phyloP scores from a whole-genome alignment of 2,329 filamentous ascomycete species.

The Colletotrichum salicis region DNA sequence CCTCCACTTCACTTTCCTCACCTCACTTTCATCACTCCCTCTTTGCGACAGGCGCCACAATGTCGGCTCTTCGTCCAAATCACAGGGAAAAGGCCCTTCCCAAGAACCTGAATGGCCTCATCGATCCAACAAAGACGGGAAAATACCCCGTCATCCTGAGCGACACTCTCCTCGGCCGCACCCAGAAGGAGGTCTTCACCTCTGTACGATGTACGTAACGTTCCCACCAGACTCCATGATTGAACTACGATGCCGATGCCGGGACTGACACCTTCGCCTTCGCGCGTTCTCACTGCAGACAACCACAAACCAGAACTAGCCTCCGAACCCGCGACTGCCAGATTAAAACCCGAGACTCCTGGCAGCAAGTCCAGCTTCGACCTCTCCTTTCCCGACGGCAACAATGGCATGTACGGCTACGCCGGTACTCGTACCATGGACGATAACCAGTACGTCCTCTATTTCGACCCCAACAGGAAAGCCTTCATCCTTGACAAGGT shows the following conservation, averaged over 20 bases:
- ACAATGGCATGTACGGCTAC: conserved; percentile 66
- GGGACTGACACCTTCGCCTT: neutral
- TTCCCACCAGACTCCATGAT: neutral
- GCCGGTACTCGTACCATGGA: conserved; percentile 67
- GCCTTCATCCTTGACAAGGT: conserved; percentile 85
- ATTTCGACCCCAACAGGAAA: conserved; percentile 80
- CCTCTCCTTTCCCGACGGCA: conserved; percentile 64
- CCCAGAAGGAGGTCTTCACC: conserved; percentile 68
- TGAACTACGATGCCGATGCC: neutral
- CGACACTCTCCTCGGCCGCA: conserved; percentile 67
- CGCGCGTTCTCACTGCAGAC: conserved; percentile 53
- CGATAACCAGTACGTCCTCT: conserved; percentile 71
- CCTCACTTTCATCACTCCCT: neutral
- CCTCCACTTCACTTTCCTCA: conserved; percentile 8
- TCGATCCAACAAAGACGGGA: conserved; percentile 69
- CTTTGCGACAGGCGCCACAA: conserved; percentile 23
- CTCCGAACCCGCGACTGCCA: conserved; percentile 59
- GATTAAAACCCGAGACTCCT: conserved; percentile 61
- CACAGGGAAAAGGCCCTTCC: conserved; percentile 35
- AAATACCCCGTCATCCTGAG: conserved; percentile 74
- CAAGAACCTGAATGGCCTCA: conserved; percentile 46
- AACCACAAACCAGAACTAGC: conserved; percentile 70
- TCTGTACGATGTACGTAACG: conserved; percentile 66
- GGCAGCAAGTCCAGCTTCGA: conserved; percentile 65
- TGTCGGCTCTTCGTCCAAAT: conserved; percentile 37